phyloP scores from a whole-genome alignment of 2,329 filamentous ascomycete species.

The Neonectria neomacrospora region DNA sequence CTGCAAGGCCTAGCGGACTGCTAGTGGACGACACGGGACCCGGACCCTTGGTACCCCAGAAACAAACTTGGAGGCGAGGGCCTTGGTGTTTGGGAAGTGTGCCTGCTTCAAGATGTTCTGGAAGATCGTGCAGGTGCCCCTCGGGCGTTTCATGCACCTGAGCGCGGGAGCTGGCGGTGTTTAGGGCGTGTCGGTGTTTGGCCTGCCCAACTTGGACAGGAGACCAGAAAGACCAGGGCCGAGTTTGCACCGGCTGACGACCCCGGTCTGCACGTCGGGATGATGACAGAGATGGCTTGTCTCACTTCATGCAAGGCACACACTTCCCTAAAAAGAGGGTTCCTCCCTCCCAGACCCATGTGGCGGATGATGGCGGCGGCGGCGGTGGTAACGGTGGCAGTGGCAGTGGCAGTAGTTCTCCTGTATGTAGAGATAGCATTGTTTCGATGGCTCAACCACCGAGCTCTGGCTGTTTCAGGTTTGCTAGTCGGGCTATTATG shows the following conservation, averaged over 20 bases:
- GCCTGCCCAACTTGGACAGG: slow-evolving; percentile 1
- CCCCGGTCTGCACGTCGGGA: slow-evolving; percentile 15
- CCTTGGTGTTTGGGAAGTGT: slow-evolving; percentile 24
- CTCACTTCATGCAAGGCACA: slow-evolving; percentile 22
- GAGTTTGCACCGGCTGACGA: slow-evolving; percentile 14
- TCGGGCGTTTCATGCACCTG: slow-evolving; percentile 42
- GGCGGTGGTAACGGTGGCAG: slow-evolving; percentile 24
- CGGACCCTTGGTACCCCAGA: slow-evolving; percentile 38
- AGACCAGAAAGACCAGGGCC: neutral
- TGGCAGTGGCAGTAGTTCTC: slow-evolving; percentile 11
- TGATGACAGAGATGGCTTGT: slow-evolving; percentile 22
- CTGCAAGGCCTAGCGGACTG: slow-evolving; percentile 35
- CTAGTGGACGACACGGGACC: slow-evolving; percentile 19
- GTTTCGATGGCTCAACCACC: slow-evolving; percentile 24
- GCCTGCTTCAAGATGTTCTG: slow-evolving; percentile 42
- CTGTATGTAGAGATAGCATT: slow-evolving; percentile 15
- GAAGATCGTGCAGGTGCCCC: slow-evolving; percentile 35
- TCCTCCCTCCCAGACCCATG: slow-evolving; percentile 5
- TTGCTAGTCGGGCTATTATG: slow-evolving; percentile 12
- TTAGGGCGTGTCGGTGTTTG: too few relatives aligned
- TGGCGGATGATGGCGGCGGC: slow-evolving; percentile 12
- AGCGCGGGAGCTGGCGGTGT: neutral
- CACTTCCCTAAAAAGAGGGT: neutral
- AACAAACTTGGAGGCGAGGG: slow-evolving; percentile 31
- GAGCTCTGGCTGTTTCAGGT: slow-evolving; percentile 27